Percentiles rank a stretch among this genome's conserved stretches.
Conservation (phyloP, 352 stramenopile genomes). For the Phytopythium boreale region DNA sequence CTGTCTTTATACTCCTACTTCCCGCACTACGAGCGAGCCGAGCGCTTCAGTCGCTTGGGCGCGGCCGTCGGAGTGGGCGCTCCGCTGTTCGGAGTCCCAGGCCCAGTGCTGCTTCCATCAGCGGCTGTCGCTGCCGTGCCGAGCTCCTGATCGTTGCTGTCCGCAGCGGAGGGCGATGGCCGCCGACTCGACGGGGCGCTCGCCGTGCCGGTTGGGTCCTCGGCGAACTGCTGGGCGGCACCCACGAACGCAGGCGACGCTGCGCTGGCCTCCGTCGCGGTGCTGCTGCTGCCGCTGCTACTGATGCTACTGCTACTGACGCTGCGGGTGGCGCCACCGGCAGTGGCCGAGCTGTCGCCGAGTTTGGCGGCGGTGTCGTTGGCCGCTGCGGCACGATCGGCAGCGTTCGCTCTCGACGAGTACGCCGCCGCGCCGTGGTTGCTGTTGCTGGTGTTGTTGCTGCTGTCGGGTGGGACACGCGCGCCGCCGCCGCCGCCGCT, state of each 20-base stretch:
- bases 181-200: too few species aligned
- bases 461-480: conserved; percentile 8
- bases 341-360: too few species aligned
- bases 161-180: too few species aligned
- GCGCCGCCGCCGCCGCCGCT: conserved; percentile 19
- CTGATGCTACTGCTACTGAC: not conserved
- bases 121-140: too few species aligned
- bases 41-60: not conserved
- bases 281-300: conserved; percentile 1
- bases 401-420: not conserved
- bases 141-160: too few species aligned
- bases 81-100: not conserved
- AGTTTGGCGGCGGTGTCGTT: too few species aligned
- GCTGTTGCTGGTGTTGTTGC: not conserved
- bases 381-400: not conserved
- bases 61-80: not conserved
- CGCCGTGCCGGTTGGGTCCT: not conserved
- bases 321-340: not conserved
- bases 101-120: not conserved
- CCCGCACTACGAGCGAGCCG: not conserved
- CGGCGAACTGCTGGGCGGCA: not conserved
- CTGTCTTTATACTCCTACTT: too few species aligned
- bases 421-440: too few species aligned
- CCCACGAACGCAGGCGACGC: not conserved
- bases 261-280: not conserved